Evolutionary conservation across 2,329 filamentous ascomycete genomes (phyloP).

Genomic region (Byssochlamys sp.): DNA sequence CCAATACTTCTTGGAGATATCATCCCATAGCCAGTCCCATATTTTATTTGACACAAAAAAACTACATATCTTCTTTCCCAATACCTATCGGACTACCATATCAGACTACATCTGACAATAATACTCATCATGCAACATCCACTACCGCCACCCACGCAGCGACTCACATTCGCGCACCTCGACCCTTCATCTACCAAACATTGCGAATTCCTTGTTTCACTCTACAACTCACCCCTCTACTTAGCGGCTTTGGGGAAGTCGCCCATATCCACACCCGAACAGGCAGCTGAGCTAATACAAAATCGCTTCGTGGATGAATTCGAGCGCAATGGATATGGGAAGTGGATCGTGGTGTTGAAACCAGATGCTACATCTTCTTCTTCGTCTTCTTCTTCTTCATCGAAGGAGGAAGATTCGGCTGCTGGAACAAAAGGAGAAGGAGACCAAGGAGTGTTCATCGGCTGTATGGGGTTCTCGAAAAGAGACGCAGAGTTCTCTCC

Average conservation of each 20-base stretch:
- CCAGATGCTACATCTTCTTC: neutral
- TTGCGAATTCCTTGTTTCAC: conserved; percentile 2
- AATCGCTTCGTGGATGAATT: conserved; percentile 3
- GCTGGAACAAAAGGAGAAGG: neutral
- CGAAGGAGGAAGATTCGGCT: neutral
- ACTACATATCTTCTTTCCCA: too few species aligned
- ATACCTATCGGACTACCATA: neutral
- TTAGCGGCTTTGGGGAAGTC: conserved; percentile 1
- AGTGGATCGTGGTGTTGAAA: conserved; percentile 3
- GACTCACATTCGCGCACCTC: conserved; percentile 6
- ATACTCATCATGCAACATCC: neutral
- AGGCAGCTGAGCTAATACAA: conserved; percentile 2
- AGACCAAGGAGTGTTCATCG: conserved; percentile 6
- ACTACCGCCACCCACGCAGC: conserved; percentile 4
- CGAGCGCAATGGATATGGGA: conserved; percentile 4
- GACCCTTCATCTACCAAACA: conserved; percentile 2
- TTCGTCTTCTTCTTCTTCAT: neutral
- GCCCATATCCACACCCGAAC: conserved; percentile 4
- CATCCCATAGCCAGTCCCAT: too few species aligned
- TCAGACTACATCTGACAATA: too few species aligned
- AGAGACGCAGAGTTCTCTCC: conserved; percentile 7
- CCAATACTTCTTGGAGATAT: too few species aligned
- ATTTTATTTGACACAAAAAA: too few species aligned
- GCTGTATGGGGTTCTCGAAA: conserved; percentile 11
- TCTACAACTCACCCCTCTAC: conserved; percentile 3